Base-by-base conservation (phyloP, 495 filamentous ascomycete genomes). In the Talaromyces adpressus region DNA sequence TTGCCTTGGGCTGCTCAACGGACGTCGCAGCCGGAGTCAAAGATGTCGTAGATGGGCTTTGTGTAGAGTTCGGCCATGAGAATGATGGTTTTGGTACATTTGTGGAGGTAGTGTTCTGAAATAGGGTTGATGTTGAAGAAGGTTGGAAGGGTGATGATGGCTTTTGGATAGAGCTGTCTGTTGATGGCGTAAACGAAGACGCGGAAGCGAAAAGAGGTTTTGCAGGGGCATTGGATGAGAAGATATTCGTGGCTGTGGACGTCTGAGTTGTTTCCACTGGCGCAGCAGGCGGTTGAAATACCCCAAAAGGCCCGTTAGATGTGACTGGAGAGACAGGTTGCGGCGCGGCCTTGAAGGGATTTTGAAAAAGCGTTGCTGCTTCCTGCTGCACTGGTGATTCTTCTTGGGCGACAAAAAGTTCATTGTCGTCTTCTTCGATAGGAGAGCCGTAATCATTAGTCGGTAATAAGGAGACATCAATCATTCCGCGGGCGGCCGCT, bases 381-480 rank as follows among this genome's bases (percentile, higher is more conserved):
- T 80, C 34, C 22, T 60, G 25, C 41, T 47, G 14, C 32, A 51
- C n/a, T 1, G 41, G 22, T 9, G 20, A n/a, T 5, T 75, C 76
- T 30, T 74, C 72, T 30, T 74, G 75, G 64, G 71, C 75, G 30
- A 83, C 73, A 59, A 82, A 82, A 30, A 83, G 73, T 16, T 73
- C 69, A 41, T 78, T 75, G 29, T 77, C 70, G 3, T 64, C 62
- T 18, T 59, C 53, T n/a, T 45, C 56, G 12, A 45, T 25, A 39
- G 52, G 27, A 25, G 41, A 51, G 20, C n/a, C 34, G 34, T 58
- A 63, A 57, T 53, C 49, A 11, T 65, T 65, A 47, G 53, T 54
- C 20, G 65, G 65, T 9, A 59, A 58, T 30, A 81, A 59, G 12
- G 68, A 51, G 20, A 68, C 65, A 16, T 84, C 78, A 29, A 84